Conservation (phyloP, 2,329 filamentous ascomycete genomes). For the Pezicula radicicola region DNA sequence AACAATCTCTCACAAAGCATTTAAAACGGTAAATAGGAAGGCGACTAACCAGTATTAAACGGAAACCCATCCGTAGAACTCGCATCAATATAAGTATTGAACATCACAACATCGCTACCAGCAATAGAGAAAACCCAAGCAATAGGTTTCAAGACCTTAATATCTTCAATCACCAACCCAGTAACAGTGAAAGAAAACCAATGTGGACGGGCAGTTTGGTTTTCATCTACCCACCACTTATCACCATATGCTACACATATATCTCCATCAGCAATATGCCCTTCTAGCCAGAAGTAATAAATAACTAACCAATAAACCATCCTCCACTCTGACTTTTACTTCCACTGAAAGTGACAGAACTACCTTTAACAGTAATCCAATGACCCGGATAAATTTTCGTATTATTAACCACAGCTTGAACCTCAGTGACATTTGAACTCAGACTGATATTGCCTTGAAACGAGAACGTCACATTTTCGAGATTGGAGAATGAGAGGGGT, state of each 20-base stretch:
- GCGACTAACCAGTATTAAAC: conserved; percentile 16
- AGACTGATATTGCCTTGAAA: conserved; percentile 17
- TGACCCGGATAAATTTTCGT: conserved; percentile 17
- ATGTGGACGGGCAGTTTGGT: conserved; percentile 16
- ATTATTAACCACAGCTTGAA: conserved; percentile 15
- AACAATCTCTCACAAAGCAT: too few relatives aligned
- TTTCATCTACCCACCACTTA: conserved; percentile 16
- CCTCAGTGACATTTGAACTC: conserved; percentile 14
- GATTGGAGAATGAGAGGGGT: conserved; percentile 12
- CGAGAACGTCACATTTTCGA: conserved; percentile 16
- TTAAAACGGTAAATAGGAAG: too few relatives aligned
- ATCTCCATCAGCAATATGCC: too few relatives aligned
- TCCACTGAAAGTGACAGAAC: conserved; percentile 7
- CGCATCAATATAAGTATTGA: conserved; percentile 17
- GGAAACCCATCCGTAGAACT: conserved; percentile 15
- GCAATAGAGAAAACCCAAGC: conserved; percentile 19
- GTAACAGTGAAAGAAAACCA: conserved; percentile 17
- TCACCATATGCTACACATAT: conserved; percentile 11
- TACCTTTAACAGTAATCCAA: conserved; percentile 19
- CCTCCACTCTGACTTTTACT: conserved; percentile 4
- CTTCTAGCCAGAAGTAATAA: too few relatives aligned
- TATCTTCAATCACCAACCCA: conserved; percentile 12
- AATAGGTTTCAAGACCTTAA: conserved; percentile 20
- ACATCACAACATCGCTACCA: conserved; percentile 18
- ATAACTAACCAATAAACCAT: conserved; percentile 14